Evolutionary conservation across 2,329 filamentous ascomycete species (phyloP).

Genomic region (Phialophora chinensis): DNA sequence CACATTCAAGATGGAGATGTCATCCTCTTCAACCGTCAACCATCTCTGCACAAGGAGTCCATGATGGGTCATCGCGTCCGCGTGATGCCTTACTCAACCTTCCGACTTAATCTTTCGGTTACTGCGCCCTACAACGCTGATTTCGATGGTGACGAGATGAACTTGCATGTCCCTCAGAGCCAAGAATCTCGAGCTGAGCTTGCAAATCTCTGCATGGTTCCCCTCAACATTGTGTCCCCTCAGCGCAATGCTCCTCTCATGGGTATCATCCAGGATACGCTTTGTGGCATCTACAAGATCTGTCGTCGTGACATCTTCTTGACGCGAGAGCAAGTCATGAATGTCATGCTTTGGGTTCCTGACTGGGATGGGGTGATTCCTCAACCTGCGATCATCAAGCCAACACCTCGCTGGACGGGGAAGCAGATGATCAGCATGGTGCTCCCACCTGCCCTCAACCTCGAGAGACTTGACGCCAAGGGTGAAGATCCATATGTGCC

Average conservation of each 20-base stretch:
- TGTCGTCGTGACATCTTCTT: conserved; percentile 91
- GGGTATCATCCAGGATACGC: conserved; percentile 98
- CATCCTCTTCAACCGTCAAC: conserved; percentile 99
- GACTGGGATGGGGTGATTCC: conserved; percentile 97
- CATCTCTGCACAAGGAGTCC: conserved; percentile 98
- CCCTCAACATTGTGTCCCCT: conserved; percentile 95
- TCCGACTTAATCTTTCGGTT: conserved; percentile 94
- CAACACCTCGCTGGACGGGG: conserved; percentile 91
- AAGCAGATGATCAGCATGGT: conserved; percentile 97
- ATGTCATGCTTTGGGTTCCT: conserved; percentile 95
- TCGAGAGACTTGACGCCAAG: conserved; percentile 65
- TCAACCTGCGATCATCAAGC: conserved; percentile 90
- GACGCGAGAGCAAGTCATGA: conserved; percentile 90
- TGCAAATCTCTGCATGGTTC: conserved; percentile 94
- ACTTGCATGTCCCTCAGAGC: conserved; percentile 97
- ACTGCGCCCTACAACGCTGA: conserved; percentile 99
- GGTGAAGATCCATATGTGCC: conserved; percentile 66
- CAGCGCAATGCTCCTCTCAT: conserved; percentile 96
- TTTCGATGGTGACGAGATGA: conserved; percentile 99
- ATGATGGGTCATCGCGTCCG: conserved; percentile 99
- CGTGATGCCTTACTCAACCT: conserved; percentile 99
- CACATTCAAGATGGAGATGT: conserved; percentile 96
- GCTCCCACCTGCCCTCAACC: conserved; percentile 83
- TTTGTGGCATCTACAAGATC: conserved; percentile 96
- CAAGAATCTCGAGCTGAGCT: conserved; percentile 97